phyloP scores from a whole-genome alignment of 2,329 filamentous ascomycete species.

The Colletotrichum kahawae region DNA sequence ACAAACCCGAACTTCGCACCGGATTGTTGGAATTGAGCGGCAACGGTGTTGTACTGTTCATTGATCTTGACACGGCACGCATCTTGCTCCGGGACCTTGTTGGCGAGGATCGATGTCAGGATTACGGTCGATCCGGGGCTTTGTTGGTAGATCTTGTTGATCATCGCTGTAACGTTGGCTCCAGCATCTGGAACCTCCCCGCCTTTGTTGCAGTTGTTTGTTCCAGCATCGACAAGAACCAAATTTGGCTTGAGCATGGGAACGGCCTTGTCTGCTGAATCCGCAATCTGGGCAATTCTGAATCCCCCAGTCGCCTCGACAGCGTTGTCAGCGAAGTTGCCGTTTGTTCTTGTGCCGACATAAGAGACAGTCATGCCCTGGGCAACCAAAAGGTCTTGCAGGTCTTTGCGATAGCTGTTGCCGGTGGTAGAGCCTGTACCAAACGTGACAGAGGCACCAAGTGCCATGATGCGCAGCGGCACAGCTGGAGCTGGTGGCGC shows the following conservation, averaged over 20 bases:
- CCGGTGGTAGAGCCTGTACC: constrained; percentile 30
- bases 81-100: constrained; percentile 16
- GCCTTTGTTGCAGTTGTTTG: constrained; percentile 26
- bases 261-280: neutral
- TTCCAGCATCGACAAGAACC: constrained; percentile 25
- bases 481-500: neutral
- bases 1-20: constrained; percentile 23
- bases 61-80: constrained; percentile 23
- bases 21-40: neutral
- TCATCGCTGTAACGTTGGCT: constrained; percentile 15
- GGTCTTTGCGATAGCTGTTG: constrained; percentile 41
- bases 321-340: constrained; percentile 11
- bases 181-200: constrained; percentile 6
- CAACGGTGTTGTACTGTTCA: constrained; percentile 13
- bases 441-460: constrained; percentile 16
- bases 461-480: constrained; percentile 6
- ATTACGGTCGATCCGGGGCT: constrained; percentile 21
- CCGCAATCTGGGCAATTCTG: constrained; percentile 12
- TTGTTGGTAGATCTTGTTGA: constrained; percentile 17
- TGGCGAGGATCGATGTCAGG: constrained; percentile 8
- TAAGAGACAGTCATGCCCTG: constrained; percentile 8
- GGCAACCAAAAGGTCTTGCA: constrained; percentile 26
- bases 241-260: constrained; percentile 23
- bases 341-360: neutral
- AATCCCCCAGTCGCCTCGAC: constrained; percentile 12